Evolutionary conservation across 2,329 filamentous ascomycete genomes (phyloP), one percentile per base, ranked within the genome.

Genomic region (Eutypa lata): DNA sequence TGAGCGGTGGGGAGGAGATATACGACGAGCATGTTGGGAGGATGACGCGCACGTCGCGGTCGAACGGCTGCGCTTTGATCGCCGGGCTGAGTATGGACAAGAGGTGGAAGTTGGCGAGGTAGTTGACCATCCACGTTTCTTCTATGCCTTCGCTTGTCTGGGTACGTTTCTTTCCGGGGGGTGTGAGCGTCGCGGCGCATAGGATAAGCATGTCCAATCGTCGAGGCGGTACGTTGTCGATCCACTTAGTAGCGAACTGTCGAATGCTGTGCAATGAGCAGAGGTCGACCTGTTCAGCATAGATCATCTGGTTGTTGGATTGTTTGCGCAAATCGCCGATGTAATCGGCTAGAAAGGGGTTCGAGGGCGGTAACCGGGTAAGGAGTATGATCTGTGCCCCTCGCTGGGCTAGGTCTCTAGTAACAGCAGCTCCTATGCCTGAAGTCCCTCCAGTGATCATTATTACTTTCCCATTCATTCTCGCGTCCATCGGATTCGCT

Each of bases 381-480:
- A 99, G 83, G 43, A 99, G 86, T 54, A 97, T 81, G 57, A 99
- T 78, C 75, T 99, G 95, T 46, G 93, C 92, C 59, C 94, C 94
- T 59, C 91, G 85, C 18, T 75, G 68, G 51, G 93, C 93, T 50
- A 99, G 82, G 53, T 87, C 83, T 58, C 83, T 78, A 5, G 88
- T 89, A 43, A 90, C 83, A 52, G 83, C 80, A 54, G 91, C 89
- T 48, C 94, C 94, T 67, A 99, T 89, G 14, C 94, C 94, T 45
- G 92, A 93, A 49, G 94, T 99, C 26, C 93, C 94, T 61, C 94
- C 92, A 18, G 94, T 99, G 49, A 99, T 83, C 78, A 99, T 87
- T 44, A 97, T 81, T 47, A 99, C 91, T 68, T 95, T 95, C 47
- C 91, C 91, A 71, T 97, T 91, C 86, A 99, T 91, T 51, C 88